phyloP scores from a whole-genome alignment of 1,284 basidiomycete genomes.

The Cryptococcus amylolentus region DNA sequence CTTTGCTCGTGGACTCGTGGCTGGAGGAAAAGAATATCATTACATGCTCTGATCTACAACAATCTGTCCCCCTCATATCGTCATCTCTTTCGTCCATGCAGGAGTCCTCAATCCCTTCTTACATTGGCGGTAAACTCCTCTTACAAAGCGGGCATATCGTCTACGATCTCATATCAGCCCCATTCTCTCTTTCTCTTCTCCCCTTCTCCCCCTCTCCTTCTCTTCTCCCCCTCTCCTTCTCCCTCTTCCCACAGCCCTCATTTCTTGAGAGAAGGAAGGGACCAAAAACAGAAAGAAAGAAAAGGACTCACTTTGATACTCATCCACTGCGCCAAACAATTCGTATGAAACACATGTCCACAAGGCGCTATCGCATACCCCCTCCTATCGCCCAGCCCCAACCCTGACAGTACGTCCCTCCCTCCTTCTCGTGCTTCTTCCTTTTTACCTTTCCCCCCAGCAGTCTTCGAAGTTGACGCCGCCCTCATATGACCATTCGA shows the following conservation, averaged over 20 bases:
- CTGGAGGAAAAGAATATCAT: too few species aligned
- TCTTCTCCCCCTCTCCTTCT: too few species aligned
- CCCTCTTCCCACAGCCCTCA: too few species aligned
- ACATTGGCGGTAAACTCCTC: constrained; percentile 16
- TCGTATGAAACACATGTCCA: constrained; percentile 83
- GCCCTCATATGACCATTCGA: not conserved
- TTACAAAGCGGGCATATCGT: constrained; percentile 20
- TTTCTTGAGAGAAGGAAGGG: not conserved
- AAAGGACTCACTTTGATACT: constrained; percentile 69
- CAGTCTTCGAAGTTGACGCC: not conserved
- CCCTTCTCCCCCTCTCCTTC: too few species aligned
- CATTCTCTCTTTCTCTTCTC: not conserved
- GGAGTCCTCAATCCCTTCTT: not conserved
- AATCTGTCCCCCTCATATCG: too few species aligned
- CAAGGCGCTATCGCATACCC: constrained; percentile 82
- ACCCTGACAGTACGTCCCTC: constrained; percentile 7
- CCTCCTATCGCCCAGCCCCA: constrained; percentile 51
- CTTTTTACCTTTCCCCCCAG: not conserved
- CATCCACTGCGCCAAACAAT: constrained; percentile 79
- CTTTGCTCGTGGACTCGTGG: too few species aligned
- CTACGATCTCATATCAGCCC: constrained; percentile 3
- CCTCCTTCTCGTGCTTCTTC: constrained; percentile 17
- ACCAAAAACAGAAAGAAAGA: not conserved
- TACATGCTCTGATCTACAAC: too few species aligned
- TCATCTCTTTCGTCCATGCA: too few species aligned